Evolutionary conservation across 2,329 filamentous ascomycete genomes (phyloP).

Genomic region (Ophiocordyceps robertsii): DNA sequence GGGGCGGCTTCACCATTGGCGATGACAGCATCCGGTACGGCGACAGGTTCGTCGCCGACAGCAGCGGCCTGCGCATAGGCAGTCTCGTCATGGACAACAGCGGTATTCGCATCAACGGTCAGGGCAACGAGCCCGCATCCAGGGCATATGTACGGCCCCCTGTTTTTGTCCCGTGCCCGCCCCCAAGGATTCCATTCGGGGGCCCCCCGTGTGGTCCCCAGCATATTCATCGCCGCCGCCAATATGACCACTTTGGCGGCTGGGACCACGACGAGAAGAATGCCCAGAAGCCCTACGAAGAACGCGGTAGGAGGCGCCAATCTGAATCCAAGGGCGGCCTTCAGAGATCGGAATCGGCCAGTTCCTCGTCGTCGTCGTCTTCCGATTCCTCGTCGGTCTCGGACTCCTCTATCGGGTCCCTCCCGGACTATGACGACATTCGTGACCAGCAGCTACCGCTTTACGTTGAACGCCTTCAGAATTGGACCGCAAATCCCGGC

Average conservation of each 20-base stretch:
- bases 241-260: background rate
- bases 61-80: conserved; percentile 31
- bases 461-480: conserved; percentile 27
- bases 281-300: background rate
- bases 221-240: background rate
- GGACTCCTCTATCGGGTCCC: conserved; percentile 33
- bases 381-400: conserved; percentile 21
- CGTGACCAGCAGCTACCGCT: conserved; percentile 32
- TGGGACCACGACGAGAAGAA: too few relatives aligned
- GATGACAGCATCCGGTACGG: conserved; percentile 29
- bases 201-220: background rate
- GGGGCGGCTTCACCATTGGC: conserved; percentile 25
- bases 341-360: conserved; percentile 12
- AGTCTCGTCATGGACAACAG: conserved; percentile 26
- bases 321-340: conserved; percentile 5
- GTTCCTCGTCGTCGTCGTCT: conserved; percentile 19
- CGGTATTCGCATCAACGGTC: conserved; percentile 17
- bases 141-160: background rate
- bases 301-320: background rate
- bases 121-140: background rate
- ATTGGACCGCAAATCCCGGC: conserved; percentile 37
- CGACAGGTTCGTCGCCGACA: conserved; percentile 27
- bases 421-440: conserved; percentile 39
- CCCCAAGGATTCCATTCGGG: background rate
- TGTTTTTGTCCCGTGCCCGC: background rate